phyloP scores from a whole-genome alignment of 805 yeast species.

The Pichia insulana region DNA sequence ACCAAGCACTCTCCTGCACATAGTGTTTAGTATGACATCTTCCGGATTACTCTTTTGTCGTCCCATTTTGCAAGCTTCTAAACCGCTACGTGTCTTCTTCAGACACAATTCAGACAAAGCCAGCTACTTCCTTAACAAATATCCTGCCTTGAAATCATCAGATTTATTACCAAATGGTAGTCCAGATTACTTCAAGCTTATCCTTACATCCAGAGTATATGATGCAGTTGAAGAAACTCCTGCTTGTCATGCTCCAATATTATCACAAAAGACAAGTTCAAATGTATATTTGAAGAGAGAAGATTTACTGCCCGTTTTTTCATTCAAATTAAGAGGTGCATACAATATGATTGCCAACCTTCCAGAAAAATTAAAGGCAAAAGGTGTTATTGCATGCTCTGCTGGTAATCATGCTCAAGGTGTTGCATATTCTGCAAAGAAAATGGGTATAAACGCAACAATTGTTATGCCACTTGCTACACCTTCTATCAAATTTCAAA shows the following conservation, averaged over 20 bases:
- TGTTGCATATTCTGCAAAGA: constrained; percentile 85
- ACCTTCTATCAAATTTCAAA: constrained; percentile 87
- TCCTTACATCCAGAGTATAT: constrained; percentile 86
- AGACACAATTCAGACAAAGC: neutral
- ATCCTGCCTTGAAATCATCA: constrained; percentile 38
- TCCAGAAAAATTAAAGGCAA: constrained; percentile 51
- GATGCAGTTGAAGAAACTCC: constrained; percentile 93
- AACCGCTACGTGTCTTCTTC: neutral
- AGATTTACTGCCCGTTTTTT: constrained; percentile 88
- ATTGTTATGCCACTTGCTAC: constrained; percentile 98
- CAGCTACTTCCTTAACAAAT: constrained; percentile 18
- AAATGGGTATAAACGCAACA: constrained; percentile 83
- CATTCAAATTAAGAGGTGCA: constrained; percentile 95
- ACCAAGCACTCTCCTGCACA: too few species aligned
- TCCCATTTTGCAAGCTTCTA: neutral
- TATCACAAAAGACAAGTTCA: constrained; percentile 68
- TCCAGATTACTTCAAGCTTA: constrained; percentile 91
- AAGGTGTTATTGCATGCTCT: constrained; percentile 94
- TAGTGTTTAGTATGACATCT: neutral
- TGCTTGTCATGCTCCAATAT: constrained; percentile 59
- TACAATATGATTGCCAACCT: constrained; percentile 93
- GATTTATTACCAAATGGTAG: constrained; percentile 54
- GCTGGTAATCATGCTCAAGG: constrained; percentile 99
- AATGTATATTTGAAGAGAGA: constrained; percentile 80
- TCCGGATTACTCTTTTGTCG: neutral